Evolutionary conservation across 1,284 basidiomycete genomes (phyloP).

Genomic region (Heterobasidion irregulare): DNA sequence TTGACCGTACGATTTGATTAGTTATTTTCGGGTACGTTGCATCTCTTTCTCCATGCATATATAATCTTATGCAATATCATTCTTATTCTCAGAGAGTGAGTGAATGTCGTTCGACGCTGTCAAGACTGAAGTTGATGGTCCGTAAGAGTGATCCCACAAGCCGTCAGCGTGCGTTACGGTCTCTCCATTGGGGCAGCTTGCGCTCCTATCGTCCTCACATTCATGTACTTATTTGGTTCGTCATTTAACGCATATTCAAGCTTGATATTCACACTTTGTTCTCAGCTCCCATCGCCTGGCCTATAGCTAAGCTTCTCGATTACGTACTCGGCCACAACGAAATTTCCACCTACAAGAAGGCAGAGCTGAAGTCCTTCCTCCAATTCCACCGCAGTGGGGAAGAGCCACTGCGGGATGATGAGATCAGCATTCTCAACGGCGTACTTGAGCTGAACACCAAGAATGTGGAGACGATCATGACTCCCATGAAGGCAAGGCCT

Average conservation of each 20-base stretch:
- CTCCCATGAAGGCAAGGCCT: slow-evolving; percentile 58
- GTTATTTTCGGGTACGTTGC: slow-evolving; percentile 75
- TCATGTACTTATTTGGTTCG: slow-evolving; percentile 76
- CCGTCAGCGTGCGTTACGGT: slow-evolving; percentile 84
- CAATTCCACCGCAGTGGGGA: slow-evolving; percentile 85
- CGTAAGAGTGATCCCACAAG: slow-evolving; percentile 79
- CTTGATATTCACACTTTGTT: slow-evolving; percentile 1
- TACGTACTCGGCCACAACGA: slow-evolving; percentile 66
- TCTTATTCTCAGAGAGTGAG: slow-evolving; percentile 35
- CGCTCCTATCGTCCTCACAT: slow-evolving; percentile 67
- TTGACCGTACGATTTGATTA: slow-evolving; percentile 15
- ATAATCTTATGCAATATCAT: neutral
- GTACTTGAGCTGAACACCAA: slow-evolving; percentile 84
- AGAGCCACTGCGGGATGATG: slow-evolving; percentile 83
- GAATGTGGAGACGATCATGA: slow-evolving; percentile 82
- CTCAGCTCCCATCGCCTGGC: slow-evolving; percentile 78
- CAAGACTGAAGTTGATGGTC: neutral
- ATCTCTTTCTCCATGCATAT: neutral
- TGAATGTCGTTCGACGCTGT: slow-evolving; percentile 1
- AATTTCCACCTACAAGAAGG: slow-evolving; percentile 81
- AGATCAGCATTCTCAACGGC: slow-evolving; percentile 84
- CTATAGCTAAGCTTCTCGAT: slow-evolving; percentile 84
- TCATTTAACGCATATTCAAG: neutral
- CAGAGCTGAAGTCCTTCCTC: slow-evolving; percentile 88
- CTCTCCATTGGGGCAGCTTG: slow-evolving; percentile 84